Percentiles rank a stretch among this genome's conserved stretches.
Evolutionary conservation across 768 basidiomycete species (phyloP).

Genomic region (Suillus weaverae): DNA sequence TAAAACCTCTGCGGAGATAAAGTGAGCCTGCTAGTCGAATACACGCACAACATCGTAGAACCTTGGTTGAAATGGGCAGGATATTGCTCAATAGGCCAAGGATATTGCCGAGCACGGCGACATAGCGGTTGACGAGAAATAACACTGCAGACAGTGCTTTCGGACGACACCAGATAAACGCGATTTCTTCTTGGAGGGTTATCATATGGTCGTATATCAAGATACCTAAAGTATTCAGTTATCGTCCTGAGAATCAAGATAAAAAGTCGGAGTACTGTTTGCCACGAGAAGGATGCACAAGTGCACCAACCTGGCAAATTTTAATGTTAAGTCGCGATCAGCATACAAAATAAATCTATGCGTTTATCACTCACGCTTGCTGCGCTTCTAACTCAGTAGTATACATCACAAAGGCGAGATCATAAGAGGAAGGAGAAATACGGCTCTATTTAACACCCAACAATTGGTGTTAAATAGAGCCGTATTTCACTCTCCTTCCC

Average conservation of each 20-base stretch:
- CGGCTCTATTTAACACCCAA: no score
- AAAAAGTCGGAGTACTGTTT: background rate
- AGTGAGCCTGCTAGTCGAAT: background rate
- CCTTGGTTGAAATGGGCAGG: constrained; percentile 16
- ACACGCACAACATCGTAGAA: background rate
- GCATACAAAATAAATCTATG: background rate
- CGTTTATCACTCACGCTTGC: background rate
- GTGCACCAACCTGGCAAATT: constrained; percentile 3
- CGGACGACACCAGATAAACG: constrained; percentile 46
- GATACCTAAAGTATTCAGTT: constrained; percentile 17
- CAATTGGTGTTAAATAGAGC: background rate
- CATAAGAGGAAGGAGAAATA: background rate
- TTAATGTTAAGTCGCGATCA: background rate
- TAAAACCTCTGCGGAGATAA: constrained; percentile 7
- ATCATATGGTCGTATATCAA: constrained; percentile 31
- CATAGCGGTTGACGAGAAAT: constrained; percentile 53
- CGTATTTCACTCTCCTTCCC: background rate
- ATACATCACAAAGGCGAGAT: background rate
- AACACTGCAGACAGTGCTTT: constrained; percentile 39
- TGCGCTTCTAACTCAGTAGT: background rate
- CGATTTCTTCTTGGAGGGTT: constrained; percentile 38
- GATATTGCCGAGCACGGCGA: constrained; percentile 42
- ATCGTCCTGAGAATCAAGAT: no score
- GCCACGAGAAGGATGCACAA: background rate
- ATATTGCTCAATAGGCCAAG: constrained; percentile 30